phyloP scores from a whole-genome alignment of 2,329 filamentous ascomycete species.

The Penicillium freii region DNA sequence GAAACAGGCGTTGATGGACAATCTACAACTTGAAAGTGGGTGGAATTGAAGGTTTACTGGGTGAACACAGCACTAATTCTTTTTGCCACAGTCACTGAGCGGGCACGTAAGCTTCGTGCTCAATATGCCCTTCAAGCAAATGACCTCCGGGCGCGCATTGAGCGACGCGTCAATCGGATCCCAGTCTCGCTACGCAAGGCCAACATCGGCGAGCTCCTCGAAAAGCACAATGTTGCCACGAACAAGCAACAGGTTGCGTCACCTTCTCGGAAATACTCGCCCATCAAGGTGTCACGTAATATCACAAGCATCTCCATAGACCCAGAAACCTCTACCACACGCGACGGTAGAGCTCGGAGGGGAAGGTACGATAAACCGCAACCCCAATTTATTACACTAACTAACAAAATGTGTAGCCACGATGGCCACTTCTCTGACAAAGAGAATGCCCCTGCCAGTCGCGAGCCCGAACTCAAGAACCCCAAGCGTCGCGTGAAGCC shows the following conservation, averaged over 20 bases:
- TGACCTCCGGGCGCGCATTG: conserved; percentile 78
- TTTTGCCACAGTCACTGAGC: conserved; percentile 68
- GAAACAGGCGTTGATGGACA: conserved; percentile 85
- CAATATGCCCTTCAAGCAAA: conserved; percentile 88
- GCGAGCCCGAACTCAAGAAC: conserved; percentile 53
- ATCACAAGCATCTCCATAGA: conserved; percentile 33
- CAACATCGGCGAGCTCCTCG: conserved; percentile 77
- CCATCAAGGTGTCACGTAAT: conserved; percentile 30
- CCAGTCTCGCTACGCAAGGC: conserved; percentile 73
- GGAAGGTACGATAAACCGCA: conserved; percentile 31
- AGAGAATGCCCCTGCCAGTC: conserved; percentile 60
- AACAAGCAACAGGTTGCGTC: conserved; percentile 30
- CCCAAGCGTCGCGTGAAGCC: conserved; percentile 65
- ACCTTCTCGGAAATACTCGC: conserved; percentile 33
- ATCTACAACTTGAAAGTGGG: conserved; percentile 83
- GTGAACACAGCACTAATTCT: conserved; percentile 10
- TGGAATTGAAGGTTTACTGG: conserved; percentile 6
- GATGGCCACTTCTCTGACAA: conserved; percentile 68
- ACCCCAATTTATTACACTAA: not conserved
- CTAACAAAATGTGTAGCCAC: conserved; percentile 49
- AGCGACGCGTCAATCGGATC: conserved; percentile 90
- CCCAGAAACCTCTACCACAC: conserved; percentile 30
- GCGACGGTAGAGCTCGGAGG: conserved; percentile 31
- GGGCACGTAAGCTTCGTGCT: conserved; percentile 80
- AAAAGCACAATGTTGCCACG: conserved; percentile 45